These are phyloP conservation scores for Staphylotrichum longicolle DNA, from an alignment of 495 filamentous ascomycete species.

Conservation along the genomic window DNA sequence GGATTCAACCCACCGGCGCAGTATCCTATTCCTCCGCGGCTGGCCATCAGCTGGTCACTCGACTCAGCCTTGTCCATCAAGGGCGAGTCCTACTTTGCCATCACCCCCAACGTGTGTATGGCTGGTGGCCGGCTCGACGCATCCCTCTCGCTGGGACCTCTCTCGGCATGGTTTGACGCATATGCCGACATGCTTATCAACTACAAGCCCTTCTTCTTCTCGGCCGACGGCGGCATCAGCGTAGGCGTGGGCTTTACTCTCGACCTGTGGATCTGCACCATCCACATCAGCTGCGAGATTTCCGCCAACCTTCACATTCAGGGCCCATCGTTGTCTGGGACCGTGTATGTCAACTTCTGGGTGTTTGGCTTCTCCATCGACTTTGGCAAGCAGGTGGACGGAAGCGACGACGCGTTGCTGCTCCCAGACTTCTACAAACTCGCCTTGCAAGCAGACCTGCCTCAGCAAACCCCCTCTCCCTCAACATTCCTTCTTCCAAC, in stretches of 20 bases:
- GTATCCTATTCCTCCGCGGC: conserved; percentile 46
- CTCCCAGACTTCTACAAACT: too few species aligned
- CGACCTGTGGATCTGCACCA: conserved; percentile 38
- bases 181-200: conserved; percentile 51
- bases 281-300: conserved; percentile 39
- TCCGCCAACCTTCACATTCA: conserved; percentile 38
- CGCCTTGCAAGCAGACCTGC: too few species aligned
- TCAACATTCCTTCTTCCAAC: too few species aligned
- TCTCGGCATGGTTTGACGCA: conserved; percentile 47
- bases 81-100: conserved; percentile 52
- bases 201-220: conserved; percentile 50
- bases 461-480: too few species aligned
- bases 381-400: conserved; percentile 34
- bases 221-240: conserved; percentile 35
- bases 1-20: conserved; percentile 37
- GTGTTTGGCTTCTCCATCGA: conserved; percentile 46
- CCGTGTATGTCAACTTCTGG: conserved; percentile 44
- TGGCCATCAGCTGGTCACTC: conserved; percentile 44
- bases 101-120: conserved; percentile 54
- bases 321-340: conserved; percentile 42
- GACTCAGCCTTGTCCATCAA: conserved; percentile 35
- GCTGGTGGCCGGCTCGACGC: conserved; percentile 42
- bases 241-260: conserved; percentile 43
- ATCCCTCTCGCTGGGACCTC: conserved; percentile 28
- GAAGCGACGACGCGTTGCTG: too few species aligned